Base-by-base conservation (phyloP, 768 basidiomycete genomes). In the Infundibulicybe gibba region DNA sequence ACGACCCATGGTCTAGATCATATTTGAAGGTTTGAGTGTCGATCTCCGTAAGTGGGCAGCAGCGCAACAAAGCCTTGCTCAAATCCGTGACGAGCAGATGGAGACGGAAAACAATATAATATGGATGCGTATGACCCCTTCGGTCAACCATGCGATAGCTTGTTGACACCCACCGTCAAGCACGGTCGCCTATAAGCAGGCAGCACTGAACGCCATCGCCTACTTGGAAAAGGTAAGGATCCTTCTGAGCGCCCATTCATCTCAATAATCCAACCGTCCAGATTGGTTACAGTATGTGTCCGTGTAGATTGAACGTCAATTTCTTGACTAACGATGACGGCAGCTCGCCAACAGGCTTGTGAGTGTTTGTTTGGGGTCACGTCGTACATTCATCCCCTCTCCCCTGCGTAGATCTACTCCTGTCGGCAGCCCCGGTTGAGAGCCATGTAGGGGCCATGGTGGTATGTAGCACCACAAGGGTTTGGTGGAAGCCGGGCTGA, bases 341-440 rank as follows among this genome's bases (percentile, higher is more conserved):
- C 19, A 86, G 84, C 87, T 32, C 81, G 85, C 12, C 87, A 90
- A 61, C 88, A 90, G 69, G 81, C 83, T 3, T 87, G 83, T 85
- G 52, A 44, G 67, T 58, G n/a, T 30, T 9, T 17, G n/a, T 12
- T 31, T 8, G 25, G 8, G 25, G 25, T 25, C 3, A 6, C 8
- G 12, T 47, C 25, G 16, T 30, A 6, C 14, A 39, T 16, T 21
- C 21, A 35, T n/a, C n/a, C n/a, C n/a, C n/a, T 25, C 20, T 47
- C 37, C 53, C 30, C 6, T 20, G 14, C 17, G 13, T 48, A 80
- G 79, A 85, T 54, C 71, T 86, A 14, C 65, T 86, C n/a, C 68
- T 86, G 21, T 77, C 79, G 1, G 83, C 82, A 0, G 83, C 83
- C 3, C 83, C 83, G 0, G 62, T 85, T 21, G 83, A 86, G 54